phyloP scores from a whole-genome alignment of 2,329 filamentous ascomycete genomes.

The Teratosphaeria epicoccoides region DNA sequence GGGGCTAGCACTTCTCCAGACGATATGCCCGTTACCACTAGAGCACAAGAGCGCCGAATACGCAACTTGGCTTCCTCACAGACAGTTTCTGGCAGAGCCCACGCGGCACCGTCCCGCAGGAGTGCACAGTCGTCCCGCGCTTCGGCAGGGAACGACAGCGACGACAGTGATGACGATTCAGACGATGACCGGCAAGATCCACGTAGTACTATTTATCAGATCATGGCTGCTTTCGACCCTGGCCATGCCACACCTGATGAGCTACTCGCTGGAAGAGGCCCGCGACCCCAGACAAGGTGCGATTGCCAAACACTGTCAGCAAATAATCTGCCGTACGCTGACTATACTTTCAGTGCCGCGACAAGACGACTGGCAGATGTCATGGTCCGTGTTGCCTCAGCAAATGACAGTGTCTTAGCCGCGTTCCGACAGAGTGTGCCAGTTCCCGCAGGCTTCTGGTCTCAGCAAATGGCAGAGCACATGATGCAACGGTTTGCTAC shows the following conservation, averaged over 20 bases:
- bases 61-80: constrained; percentile 1
- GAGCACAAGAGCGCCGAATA: background rate
- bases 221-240: background rate
- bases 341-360: background rate
- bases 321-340: background rate
- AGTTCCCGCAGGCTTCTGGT: background rate
- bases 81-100: background rate
- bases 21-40: constrained; percentile 3
- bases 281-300: background rate
- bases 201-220: background rate
- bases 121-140: background rate
- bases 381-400: background rate
- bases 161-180: background rate
- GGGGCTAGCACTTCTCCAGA: background rate
- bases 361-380: background rate
- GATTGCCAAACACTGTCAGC: background rate
- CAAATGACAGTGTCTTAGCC: background rate
- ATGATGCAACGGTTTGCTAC: background rate
- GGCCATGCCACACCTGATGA: background rate
- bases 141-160: background rate
- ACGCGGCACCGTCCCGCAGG: background rate
- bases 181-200: background rate
- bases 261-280: background rate
- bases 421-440: background rate
- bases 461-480: constrained; percentile 1